These are phyloP conservation scores for Aristolochia californica DNA, from an alignment of 164 flowering plant genomes.

Conservation along the genomic window DNA sequence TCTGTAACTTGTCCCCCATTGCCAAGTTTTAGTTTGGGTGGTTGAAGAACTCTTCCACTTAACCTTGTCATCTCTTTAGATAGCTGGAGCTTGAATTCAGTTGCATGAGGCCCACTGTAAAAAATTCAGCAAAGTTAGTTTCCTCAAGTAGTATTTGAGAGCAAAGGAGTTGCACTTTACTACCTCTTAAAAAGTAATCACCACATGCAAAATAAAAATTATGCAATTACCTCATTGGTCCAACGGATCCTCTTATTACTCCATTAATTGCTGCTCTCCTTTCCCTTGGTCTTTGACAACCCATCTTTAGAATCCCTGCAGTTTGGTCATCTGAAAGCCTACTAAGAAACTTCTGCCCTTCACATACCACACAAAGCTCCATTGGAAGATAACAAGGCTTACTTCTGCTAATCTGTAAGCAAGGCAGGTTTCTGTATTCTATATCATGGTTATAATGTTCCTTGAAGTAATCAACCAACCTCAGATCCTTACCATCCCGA, in stretches of 20 bases:
- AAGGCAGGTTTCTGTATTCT: constrained; percentile 75
- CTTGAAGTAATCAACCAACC: constrained; percentile 66
- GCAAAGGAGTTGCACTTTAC: no score
- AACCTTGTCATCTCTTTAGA: constrained; percentile 73
- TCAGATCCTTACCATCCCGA: constrained; percentile 57
- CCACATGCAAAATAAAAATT: neutral
- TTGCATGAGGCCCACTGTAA: constrained; percentile 50
- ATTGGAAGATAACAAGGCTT: constrained; percentile 92
- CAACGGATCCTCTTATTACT: constrained; percentile 62
- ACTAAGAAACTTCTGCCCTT: constrained; percentile 92
- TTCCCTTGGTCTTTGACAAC: constrained; percentile 73
- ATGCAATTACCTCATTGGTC: constrained; percentile 63
- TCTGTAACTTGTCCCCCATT: constrained; percentile 55
- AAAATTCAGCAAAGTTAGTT: neutral
- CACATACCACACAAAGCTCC: constrained; percentile 93
- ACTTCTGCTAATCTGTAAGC: constrained; percentile 87
- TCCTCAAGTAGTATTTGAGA: no score
- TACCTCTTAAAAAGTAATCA: neutral
- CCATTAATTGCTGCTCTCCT: constrained; percentile 61
- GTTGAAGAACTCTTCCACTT: constrained; percentile 75
- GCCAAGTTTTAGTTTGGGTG: constrained; percentile 90
- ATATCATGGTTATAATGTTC: constrained; percentile 81
- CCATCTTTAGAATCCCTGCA: constrained; percentile 70
- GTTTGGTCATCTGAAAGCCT: constrained; percentile 93
- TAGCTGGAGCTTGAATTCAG: constrained; percentile 67